Conservation (phyloP, 2,329 filamentous ascomycete species). For the Aureobasidium sp. region DNA sequence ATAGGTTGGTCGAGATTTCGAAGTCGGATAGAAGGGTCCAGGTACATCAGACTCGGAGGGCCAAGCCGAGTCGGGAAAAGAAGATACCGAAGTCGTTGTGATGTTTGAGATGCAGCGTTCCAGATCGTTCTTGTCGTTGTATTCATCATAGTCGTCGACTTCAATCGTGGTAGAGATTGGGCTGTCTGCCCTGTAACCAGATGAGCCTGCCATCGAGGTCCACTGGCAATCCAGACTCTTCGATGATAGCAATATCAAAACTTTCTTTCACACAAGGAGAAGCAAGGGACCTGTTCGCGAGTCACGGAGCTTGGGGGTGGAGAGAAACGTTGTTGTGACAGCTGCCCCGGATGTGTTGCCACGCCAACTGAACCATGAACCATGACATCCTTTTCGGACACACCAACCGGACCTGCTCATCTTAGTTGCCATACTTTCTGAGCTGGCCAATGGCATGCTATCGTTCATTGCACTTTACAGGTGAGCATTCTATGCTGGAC, state of each 20-base stretch:
- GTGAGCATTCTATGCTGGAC: not conserved
- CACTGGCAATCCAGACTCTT: not conserved
- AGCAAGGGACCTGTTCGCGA: not conserved
- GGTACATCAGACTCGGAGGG: slow-evolving; percentile 19
- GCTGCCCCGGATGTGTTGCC: not conserved
- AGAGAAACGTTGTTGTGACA: slow-evolving; percentile 1
- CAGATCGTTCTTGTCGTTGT: not conserved
- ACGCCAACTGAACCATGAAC: not conserved
- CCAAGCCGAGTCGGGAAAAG: slow-evolving; percentile 25
- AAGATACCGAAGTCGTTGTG: slow-evolving; percentile 26
- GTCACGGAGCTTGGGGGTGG: slow-evolving; percentile 4
- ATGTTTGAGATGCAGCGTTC: slow-evolving; percentile 22
- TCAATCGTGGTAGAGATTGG: not conserved
- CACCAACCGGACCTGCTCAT: not conserved
- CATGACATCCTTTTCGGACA: not conserved
- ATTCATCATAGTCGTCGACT: not conserved
- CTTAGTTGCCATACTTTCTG: not conserved
- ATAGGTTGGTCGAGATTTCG: slow-evolving; percentile 33
- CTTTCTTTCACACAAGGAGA: not conserved
- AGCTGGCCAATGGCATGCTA: not conserved
- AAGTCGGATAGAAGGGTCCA: slow-evolving; percentile 40
- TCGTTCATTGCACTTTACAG: not conserved
- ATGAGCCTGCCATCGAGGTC: not conserved
- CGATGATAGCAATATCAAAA: not conserved
- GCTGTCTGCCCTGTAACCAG: not conserved